Conservation (phyloP, 1,284 basidiomycete species). For the Abortiporus biennis region DNA sequence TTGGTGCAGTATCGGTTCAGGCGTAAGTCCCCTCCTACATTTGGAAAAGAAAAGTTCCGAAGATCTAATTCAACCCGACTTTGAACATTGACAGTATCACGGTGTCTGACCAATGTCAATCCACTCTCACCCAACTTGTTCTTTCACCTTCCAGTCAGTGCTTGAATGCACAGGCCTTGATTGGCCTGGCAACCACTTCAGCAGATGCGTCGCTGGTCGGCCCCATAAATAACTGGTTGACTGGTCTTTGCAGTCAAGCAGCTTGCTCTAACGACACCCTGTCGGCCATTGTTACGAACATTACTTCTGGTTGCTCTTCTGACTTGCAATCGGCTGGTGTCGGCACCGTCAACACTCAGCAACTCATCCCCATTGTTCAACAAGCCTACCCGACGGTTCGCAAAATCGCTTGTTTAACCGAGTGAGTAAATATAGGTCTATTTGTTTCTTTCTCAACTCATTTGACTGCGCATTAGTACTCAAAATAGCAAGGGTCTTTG, state of each 20-base stretch:
- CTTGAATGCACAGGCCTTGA: conserved; percentile 42
- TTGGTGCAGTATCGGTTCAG: conserved; percentile 1
- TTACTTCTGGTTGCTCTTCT: conserved; percentile 45
- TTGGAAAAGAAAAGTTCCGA: neutral
- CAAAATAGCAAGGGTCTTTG: conserved; percentile 41
- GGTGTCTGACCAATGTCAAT: conserved; percentile 33
- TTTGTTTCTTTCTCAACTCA: neutral
- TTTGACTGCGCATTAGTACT: conserved; percentile 18
- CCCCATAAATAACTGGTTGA: conserved; percentile 53
- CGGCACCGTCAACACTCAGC: conserved; percentile 16
- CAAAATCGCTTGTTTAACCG: conserved; percentile 45
- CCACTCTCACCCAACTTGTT: conserved; percentile 30
- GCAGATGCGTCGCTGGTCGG: conserved; percentile 40
- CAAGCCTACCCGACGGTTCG: conserved; percentile 44
- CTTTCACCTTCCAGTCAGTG: conserved; percentile 43
- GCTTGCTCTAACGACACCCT: conserved; percentile 55
- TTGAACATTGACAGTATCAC: conserved; percentile 12
- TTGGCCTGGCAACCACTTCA: conserved; percentile 32
- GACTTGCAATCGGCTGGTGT: conserved; percentile 36
- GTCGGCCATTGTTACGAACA: conserved; percentile 37
- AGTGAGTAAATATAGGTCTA: conserved; percentile 34
- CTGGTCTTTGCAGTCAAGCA: conserved; percentile 42
- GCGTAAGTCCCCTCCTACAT: conserved; percentile 1
- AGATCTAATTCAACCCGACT: neutral
- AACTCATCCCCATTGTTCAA: conserved; percentile 10